Conservation (phyloP, 1,284 basidiomycete species). For the Apiotrichum laibachii region DNA sequence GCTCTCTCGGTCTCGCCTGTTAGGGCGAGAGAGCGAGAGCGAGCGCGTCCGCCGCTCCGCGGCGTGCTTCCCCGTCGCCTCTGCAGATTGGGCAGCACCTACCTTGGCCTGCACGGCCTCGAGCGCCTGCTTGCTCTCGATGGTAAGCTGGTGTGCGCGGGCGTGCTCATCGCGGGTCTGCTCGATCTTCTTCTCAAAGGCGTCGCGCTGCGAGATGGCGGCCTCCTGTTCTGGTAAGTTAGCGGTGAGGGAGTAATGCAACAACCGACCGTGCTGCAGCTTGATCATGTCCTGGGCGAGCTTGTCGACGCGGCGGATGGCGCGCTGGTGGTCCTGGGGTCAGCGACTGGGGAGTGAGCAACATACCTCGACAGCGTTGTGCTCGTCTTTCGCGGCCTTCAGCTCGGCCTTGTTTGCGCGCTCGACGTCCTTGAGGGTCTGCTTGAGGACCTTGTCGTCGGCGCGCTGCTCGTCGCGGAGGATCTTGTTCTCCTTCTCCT, state of each 20-base stretch:
- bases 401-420: slow-evolving; percentile 40
- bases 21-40: no score
- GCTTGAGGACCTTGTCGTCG: slow-evolving; percentile 32
- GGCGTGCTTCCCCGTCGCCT: no score
- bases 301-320: slow-evolving; percentile 38
- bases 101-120: slow-evolving; percentile 29
- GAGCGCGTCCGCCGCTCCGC: no score
- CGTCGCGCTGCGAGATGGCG: slow-evolving; percentile 28
- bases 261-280: slow-evolving; percentile 35
- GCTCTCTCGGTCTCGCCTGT: no score
- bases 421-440: slow-evolving; percentile 39
- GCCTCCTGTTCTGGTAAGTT: slow-evolving; percentile 31
- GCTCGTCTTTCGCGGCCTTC: slow-evolving; percentile 38
- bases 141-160: slow-evolving; percentile 25
- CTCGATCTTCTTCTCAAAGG: slow-evolving; percentile 27
- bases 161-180: slow-evolving; percentile 26
- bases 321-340: slow-evolving; percentile 36
- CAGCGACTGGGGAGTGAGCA: not conserved
- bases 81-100: slow-evolving; percentile 4
- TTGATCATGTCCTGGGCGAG: slow-evolving; percentile 34
- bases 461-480: slow-evolving; percentile 35
- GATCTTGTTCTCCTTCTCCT: slow-evolving; percentile 43
- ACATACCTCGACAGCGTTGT: slow-evolving; percentile 31
- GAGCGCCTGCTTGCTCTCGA: slow-evolving; percentile 30
- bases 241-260: not conserved